A percentile compares a stretch with the other conserved stretches of the same genome.
Evolutionary conservation across 139 green algal genomes (phyloP).

Genomic region (Prasinococcaceae sp.): DNA sequence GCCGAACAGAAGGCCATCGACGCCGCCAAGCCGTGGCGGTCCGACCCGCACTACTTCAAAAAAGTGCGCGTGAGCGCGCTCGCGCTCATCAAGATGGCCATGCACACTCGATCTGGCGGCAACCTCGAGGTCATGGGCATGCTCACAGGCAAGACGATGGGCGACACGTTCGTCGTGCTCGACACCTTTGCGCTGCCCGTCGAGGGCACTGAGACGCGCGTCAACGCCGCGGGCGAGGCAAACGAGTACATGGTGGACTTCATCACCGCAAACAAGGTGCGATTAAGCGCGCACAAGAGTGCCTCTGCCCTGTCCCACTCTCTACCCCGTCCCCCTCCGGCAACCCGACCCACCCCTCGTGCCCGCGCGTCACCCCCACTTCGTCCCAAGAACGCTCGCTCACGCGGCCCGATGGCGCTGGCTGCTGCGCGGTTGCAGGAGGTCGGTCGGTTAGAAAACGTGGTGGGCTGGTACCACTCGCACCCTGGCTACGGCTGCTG

Average conservation of each 20-base stretch:
- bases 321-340: not conserved
- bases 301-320: not conserved
- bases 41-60: conserved; percentile 26
- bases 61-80: conserved; percentile 76
- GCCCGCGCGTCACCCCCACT: not conserved
- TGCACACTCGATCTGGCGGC: conserved; percentile 83
- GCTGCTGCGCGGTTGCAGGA: conserved; percentile 20
- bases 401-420: too few relatives aligned
- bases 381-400: not conserved
- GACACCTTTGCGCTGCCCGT: conserved; percentile 92
- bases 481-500: conserved; percentile 98
- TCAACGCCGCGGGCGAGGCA: conserved; percentile 67
- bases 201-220: conserved; percentile 92
- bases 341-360: not conserved
- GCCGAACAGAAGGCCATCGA: conserved; percentile 44
- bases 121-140: conserved; percentile 96
- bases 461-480: conserved; percentile 97
- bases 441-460: conserved; percentile 70
- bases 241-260: conserved; percentile 96
- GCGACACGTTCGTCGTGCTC: conserved; percentile 82
- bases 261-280: conserved; percentile 46
- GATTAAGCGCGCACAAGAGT: not conserved
- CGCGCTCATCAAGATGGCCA: conserved; percentile 92
- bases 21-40: conserved; percentile 66
- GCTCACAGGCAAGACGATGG: conserved; percentile 74